A percentile compares a stretch with the other conserved stretches of the same genome.
Evolutionary conservation across 495 filamentous ascomycete species (phyloP).

Genomic region (Trichocladium uniseriatum): DNA sequence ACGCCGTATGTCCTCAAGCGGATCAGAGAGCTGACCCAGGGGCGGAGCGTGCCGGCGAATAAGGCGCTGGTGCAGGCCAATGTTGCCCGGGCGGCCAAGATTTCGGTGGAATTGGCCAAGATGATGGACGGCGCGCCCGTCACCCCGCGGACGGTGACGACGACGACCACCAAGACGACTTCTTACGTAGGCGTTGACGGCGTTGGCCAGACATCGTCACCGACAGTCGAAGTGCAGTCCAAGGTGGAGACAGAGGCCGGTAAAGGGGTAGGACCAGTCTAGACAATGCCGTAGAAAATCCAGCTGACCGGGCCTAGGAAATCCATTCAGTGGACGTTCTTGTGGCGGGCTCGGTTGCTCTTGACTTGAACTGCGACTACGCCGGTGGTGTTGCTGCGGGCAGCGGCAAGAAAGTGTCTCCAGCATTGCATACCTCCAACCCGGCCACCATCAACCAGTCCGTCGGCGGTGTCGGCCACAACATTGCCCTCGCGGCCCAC

Average conservation of each 20-base stretch:
- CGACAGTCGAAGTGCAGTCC: not conserved
- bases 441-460: slow-evolving; percentile 68
- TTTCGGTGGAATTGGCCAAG: slow-evolving; percentile 66
- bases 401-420: slow-evolving; percentile 22
- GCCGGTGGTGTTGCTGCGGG: slow-evolving; percentile 27
- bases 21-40: slow-evolving; percentile 71
- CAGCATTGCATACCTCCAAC: slow-evolving; percentile 74
- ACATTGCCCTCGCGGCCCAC: slow-evolving; percentile 74
- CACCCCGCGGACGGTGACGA: slow-evolving; percentile 4
- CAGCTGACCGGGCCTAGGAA: slow-evolving; percentile 1
- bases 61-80: slow-evolving; percentile 69
- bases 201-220: not conserved
- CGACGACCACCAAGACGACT: not conserved
- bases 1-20: slow-evolving; percentile 79
- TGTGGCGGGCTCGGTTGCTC: slow-evolving; percentile 79
- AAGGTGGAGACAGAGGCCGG: not conserved
- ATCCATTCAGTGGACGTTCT: slow-evolving; percentile 49
- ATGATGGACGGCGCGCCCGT: slow-evolving; percentile 29
- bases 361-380: slow-evolving; percentile 76
- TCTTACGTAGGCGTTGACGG: not conserved
- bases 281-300: not conserved
- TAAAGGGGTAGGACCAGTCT: not conserved
- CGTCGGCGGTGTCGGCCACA: slow-evolving; percentile 90
- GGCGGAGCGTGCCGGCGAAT: slow-evolving; percentile 65
- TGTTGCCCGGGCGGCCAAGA: slow-evolving; percentile 65